Conservation (phyloP, 208 protist genomes). For the Leptomonas pyrrhocoris region DNA sequence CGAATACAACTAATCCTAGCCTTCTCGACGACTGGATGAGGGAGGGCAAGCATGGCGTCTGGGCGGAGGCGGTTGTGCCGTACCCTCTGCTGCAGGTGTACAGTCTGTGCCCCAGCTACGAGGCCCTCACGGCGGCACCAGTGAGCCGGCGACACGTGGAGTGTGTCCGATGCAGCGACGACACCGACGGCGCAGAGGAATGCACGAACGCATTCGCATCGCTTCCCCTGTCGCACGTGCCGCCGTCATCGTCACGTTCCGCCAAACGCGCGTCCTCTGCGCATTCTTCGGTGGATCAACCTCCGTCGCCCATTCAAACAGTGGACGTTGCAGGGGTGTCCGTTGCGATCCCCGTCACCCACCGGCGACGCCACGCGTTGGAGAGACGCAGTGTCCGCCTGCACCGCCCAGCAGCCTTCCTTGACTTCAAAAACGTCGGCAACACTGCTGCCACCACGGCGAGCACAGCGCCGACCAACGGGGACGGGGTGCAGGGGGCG, state of each 20-base stretch:
- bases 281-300: too few species aligned
- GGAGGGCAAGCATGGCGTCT: background rate
- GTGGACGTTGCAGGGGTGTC: background rate
- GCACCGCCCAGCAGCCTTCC: background rate
- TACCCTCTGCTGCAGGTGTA: slow-evolving; percentile 30
- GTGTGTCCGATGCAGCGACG: background rate
- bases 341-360: background rate
- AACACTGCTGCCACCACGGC: background rate
- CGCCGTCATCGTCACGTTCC: background rate
- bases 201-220: too few species aligned
- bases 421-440: background rate
- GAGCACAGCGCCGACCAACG: background rate
- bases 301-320: background rate
- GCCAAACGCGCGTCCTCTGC: background rate
- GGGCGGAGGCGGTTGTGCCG: slow-evolving; percentile 14
- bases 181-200: background rate
- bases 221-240: too few species aligned
- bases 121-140: slow-evolving; percentile 28
- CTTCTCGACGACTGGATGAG: too few species aligned
- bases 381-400: background rate
- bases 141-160: slow-evolving; percentile 10
- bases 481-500: slow-evolving; percentile 16
- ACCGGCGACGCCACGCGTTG: background rate
- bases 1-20: background rate
- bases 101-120: slow-evolving; percentile 32